Base-by-base conservation (phyloP, 1,284 basidiomycete genomes). In the Polyporus tsugae region DNA sequence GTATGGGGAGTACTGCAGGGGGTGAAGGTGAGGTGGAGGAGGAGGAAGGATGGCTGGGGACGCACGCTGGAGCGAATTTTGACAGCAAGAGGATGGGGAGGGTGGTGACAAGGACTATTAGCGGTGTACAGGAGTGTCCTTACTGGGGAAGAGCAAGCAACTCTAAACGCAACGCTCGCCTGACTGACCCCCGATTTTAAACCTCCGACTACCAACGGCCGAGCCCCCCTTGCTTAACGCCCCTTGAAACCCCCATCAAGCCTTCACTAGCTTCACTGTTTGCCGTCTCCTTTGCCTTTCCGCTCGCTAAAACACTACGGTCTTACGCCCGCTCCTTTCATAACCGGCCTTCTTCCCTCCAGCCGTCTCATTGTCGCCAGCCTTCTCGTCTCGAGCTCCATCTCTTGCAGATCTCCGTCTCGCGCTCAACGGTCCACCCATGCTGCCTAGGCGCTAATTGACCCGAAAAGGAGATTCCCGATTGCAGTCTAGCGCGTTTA, bases 101-200 rank as follows among this genome's bases (percentile, higher is more conserved):
- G 73, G 78, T 72, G 82, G 83, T 82, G 85, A 55, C 82, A 85
- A 68, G 72, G 72, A 71, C 70, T 76, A 78, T 78, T 79, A 79
- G 77, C 75, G 76, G 78, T 75, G 78, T 79, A 79, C 78, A 79
- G 75, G 76, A 49, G 73, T 71, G 73, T 74, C 65, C 70, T 67
- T 67, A 72, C 67, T 70, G 74, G 69, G 72, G 69, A 66, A 70
- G 69, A 70, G 69, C 72, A 70, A 70, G 65, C 84, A 87, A 85
- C 81, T 83, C 82, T 83, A 83, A 78, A 75, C 75, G 72, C 70
- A 75, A 58, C 67, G 68, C 70, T 60, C 58, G 67, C 74, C 78
- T 81, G 86, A 85, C 85, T 85, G 83, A 84, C 86, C 88, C 87
- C 84, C 82, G 79, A 83, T 83, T 80, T 80, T 76, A 68, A 75